Conservation (phyloP, 768 basidiomycete species). For the Tricholoma sp. region DNA sequence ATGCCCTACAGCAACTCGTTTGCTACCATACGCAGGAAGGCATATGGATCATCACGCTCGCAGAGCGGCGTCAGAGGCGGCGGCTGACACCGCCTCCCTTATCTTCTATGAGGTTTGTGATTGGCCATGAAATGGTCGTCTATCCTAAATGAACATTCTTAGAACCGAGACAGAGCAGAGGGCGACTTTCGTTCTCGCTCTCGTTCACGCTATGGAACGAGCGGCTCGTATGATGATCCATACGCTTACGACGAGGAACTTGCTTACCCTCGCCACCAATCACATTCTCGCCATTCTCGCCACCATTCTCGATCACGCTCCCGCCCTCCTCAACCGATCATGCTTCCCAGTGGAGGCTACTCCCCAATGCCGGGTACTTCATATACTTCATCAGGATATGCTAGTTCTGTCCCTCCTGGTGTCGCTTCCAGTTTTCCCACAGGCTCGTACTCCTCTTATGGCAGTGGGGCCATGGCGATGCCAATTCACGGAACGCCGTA, state of each 20-base stretch:
- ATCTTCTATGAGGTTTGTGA: constrained; percentile 49
- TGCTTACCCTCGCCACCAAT: constrained; percentile 20
- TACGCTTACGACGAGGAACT: constrained; percentile 35
- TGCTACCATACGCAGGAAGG: constrained; percentile 48
- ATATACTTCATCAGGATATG: constrained; percentile 8
- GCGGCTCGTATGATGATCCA: constrained; percentile 29
- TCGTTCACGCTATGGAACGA: constrained; percentile 11
- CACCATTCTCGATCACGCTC: constrained; percentile 34
- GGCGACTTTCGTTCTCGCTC: constrained; percentile 26
- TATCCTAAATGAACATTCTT: constrained; percentile 3
- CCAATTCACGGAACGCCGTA: constrained; percentile 22
- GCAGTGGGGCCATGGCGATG: constrained; percentile 16
- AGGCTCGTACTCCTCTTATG: constrained; percentile 20
- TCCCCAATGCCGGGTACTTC: constrained; percentile 4
- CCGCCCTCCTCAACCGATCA: constrained; percentile 18
- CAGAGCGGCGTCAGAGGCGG: constrained; percentile 53
- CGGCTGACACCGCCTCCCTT: constrained; percentile 60
- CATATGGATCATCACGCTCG: constrained; percentile 41
- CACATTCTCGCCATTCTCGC: constrained; percentile 29
- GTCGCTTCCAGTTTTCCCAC: constrained; percentile 9
- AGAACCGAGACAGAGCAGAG: constrained; percentile 31
- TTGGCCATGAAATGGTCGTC: neutral
- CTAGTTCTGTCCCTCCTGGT: constrained; percentile 10
- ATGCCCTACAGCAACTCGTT: constrained; percentile 42
- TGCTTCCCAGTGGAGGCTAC: constrained; percentile 7